Conservation (phyloP, 2,329 filamentous ascomycete species). For the Cyphellophora europaea region DNA sequence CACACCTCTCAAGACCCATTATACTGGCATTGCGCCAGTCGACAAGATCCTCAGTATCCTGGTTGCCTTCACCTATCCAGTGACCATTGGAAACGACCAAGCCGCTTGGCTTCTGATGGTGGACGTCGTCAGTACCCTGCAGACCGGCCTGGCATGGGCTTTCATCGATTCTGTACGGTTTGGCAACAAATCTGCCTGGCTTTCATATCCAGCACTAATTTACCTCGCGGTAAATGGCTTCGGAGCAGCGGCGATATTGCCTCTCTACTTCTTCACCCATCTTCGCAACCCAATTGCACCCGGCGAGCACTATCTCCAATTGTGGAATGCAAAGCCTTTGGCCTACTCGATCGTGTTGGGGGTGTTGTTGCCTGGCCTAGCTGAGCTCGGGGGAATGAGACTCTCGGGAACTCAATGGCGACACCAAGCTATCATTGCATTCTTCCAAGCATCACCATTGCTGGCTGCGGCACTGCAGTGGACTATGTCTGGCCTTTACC, state of each 20-base stretch:
- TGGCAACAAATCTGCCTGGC: background rate
- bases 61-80: constrained; percentile 11
- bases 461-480: background rate
- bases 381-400: background rate
- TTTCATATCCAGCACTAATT: background rate
- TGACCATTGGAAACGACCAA: background rate
- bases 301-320: constrained; percentile 1
- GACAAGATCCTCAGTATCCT: constrained; percentile 23
- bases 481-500: background rate
- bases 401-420: background rate
- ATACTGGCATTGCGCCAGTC: constrained; percentile 25
- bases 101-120: background rate
- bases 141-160: background rate
- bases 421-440: background rate
- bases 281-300: background rate
- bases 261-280: background rate
- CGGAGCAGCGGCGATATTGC: constrained; percentile 1
- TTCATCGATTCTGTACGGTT: background rate
- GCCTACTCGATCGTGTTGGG: background rate
- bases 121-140: background rate
- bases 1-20: constrained; percentile 21
- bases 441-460: background rate
- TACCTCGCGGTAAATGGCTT: background rate
- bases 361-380: background rate
- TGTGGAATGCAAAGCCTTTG: background rate